Base-by-base conservation (phyloP, 768 basidiomycete genomes). In the Suillus paluster region DNA sequence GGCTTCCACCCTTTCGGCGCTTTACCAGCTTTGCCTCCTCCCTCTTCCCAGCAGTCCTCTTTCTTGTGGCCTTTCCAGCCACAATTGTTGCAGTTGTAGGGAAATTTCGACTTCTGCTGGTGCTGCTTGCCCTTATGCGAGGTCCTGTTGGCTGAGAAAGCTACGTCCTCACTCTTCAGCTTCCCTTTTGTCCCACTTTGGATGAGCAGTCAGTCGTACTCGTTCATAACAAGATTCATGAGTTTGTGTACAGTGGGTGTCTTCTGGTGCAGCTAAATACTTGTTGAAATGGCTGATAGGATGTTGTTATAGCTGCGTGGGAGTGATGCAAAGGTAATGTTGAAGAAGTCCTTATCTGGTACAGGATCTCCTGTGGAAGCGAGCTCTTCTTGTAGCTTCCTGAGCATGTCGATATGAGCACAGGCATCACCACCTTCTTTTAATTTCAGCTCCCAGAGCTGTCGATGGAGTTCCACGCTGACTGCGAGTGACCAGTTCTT, bases 251-350 rank as follows among this genome's bases (percentile, higher is more conserved):
- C 49, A 41, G 61, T 57, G 21, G 75, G 1, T 10, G 19, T 44
- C 9, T 44, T 44, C 42, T 44, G 42, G 8, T 44, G 42, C 10
- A 44, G n/a, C n/a, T 44, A 9, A 9, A 44, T 44, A n/a, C 42
- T 44, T 3, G 72, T 68, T 17, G 65, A 68, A 34, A 79, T 56
- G 21, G 73, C 60, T n/a, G 75, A 70, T 58, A 77, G 66, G 49
- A 65, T 71, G 30, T 74, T 52, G 57, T 76, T 72, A 60, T 75
- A 80, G 21, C 71, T 75, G 6, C 52, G 17, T 17, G 78, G 78
- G 15, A 80, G 70, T 4, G 78, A 80, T 19, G 64, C 61, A 34
- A 77, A 67, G 36, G 79, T 68, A 49, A 79, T 77, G 4, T 69
- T 68, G 25, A 69, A 68, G 58, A 76, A 74, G 45, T 78, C 72